A percentile compares a stretch with the other conserved stretches of the same genome.
Evolutionary conservation across 495 filamentous ascomycete genomes (phyloP).

Genomic region (Penicillium riverlandense): DNA sequence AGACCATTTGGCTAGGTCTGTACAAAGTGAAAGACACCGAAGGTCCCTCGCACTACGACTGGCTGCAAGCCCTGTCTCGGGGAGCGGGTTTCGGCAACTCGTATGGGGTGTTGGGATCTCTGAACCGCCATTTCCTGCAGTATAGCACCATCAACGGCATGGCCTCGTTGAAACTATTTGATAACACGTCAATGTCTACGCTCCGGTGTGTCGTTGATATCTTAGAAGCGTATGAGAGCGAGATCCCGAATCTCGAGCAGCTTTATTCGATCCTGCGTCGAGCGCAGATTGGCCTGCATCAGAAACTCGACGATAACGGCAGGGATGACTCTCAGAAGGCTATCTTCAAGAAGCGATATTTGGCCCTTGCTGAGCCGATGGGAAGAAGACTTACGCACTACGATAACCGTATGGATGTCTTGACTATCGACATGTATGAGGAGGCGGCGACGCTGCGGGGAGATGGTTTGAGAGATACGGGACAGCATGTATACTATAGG

Average conservation of each 20-base stretch:
- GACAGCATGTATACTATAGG: conserved; percentile 3
- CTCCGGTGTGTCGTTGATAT: conserved; percentile 13
- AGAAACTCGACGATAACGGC: neutral
- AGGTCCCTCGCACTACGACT: conserved; percentile 7
- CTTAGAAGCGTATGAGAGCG: conserved; percentile 12
- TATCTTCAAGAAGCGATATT: neutral
- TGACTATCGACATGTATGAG: conserved; percentile 11
- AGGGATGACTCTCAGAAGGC: neutral
- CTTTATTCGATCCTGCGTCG: conserved; percentile 9
- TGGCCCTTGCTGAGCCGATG: conserved; percentile 8
- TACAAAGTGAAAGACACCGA: conserved; percentile 9
- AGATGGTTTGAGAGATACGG: neutral
- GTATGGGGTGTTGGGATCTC: neutral
- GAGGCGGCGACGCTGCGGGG: conserved; percentile 3
- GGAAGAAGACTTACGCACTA: conserved; percentile 6
- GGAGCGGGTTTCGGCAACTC: conserved; percentile 8
- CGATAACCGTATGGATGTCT: conserved; percentile 8
- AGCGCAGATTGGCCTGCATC: conserved; percentile 4
- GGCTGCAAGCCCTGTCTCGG: conserved; percentile 11
- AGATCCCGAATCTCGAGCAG: conserved; percentile 7
- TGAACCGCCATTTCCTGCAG: conserved; percentile 2
- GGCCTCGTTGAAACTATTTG: conserved; percentile 10
- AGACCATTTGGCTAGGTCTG: conserved; percentile 12
- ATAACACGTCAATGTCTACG: conserved; percentile 7
- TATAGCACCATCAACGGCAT: conserved; percentile 6